These are phyloP conservation scores for Nakazawaea anatomiae DNA, from an alignment of 805 yeast species.

Conservation along the genomic window DNA sequence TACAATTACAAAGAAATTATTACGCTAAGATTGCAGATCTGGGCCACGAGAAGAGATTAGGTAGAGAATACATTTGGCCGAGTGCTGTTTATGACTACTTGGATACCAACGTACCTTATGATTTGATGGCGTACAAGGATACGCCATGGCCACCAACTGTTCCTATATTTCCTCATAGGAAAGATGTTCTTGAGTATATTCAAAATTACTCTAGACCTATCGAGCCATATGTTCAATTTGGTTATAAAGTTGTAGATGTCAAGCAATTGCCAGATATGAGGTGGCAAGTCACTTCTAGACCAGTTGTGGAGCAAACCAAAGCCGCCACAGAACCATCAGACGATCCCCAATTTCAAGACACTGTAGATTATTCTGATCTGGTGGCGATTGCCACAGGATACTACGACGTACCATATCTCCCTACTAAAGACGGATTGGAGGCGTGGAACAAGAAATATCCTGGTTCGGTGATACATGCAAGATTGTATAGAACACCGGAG, in stretches of 20 bases:
- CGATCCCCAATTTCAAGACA: conserved; percentile 13
- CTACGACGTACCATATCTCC: conserved; percentile 52
- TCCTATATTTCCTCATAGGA: conserved; percentile 50
- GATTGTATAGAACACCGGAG: conserved; percentile 42
- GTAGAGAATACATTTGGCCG: conserved; percentile 31
- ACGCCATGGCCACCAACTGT: conserved; percentile 40
- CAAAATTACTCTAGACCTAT: conserved; percentile 41
- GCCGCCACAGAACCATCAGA: conserved; percentile 20
- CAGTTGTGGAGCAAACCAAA: conserved; percentile 23
- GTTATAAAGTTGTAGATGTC: conserved; percentile 42
- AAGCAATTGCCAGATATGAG: conserved; percentile 19
- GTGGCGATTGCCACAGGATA: conserved; percentile 62
- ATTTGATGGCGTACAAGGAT: conserved; percentile 60
- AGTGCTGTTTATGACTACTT: conserved; percentile 58
- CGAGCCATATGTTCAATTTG: conserved; percentile 31
- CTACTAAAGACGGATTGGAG: conserved; percentile 47
- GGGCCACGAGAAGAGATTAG: conserved; percentile 4
- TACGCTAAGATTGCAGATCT: background rate
- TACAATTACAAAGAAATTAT: background rate
- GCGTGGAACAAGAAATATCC: conserved; percentile 41
- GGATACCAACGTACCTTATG: conserved; percentile 64
- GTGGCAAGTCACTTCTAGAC: conserved; percentile 39
- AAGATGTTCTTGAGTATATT: conserved; percentile 54
- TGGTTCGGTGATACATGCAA: conserved; percentile 49
- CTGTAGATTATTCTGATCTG: conserved; percentile 48